Evolutionary conservation across 179 eudicot genomes (phyloP).

Genomic region (Gypsophila paniculata): DNA sequence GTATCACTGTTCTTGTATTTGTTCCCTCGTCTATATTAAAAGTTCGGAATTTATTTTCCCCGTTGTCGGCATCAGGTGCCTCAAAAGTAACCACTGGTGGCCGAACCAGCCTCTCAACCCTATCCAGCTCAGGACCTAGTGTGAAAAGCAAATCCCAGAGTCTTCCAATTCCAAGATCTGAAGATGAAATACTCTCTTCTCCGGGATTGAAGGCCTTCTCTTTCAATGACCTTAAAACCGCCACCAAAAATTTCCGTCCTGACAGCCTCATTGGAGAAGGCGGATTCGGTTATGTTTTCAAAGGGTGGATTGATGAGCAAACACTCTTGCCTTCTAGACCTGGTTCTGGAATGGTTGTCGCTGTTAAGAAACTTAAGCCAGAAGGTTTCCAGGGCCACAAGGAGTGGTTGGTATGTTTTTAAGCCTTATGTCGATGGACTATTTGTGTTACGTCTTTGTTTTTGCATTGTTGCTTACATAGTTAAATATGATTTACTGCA

Average conservation of each 20-base stretch:
- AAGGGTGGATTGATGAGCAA: slow-evolving; percentile 85
- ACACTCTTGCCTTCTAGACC: slow-evolving; percentile 63
- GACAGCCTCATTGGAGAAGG: slow-evolving; percentile 94
- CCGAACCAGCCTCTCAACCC: slow-evolving; percentile 35
- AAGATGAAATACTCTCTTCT: slow-evolving; percentile 62
- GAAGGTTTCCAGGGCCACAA: slow-evolving; percentile 95
- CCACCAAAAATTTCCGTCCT: slow-evolving; percentile 69
- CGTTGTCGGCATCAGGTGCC: slow-evolving; percentile 30
- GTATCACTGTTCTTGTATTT: neutral
- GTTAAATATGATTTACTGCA: slow-evolving; percentile 39
- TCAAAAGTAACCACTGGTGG: slow-evolving; percentile 37
- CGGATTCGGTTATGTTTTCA: slow-evolving; percentile 86
- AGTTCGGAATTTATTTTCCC: neutral
- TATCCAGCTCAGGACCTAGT: slow-evolving; percentile 38
- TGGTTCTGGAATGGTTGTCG: slow-evolving; percentile 78
- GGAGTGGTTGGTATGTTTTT: slow-evolving; percentile 85
- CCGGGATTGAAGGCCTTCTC: slow-evolving; percentile 54
- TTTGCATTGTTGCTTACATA: slow-evolving; percentile 14
- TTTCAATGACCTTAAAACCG: slow-evolving; percentile 59
- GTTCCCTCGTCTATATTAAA: neutral
- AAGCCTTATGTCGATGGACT: neutral
- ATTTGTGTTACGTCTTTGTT: neutral
- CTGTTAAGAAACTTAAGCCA: slow-evolving; percentile 87
- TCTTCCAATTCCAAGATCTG: slow-evolving; percentile 67
- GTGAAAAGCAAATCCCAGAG: slow-evolving; percentile 38